Percentiles rank a stretch among this genome's conserved stretches.
These are phyloP conservation scores for Boletus semigastroideus DNA, from an alignment of 1,284 basidiomycete genomes.

Conservation along the genomic window DNA sequence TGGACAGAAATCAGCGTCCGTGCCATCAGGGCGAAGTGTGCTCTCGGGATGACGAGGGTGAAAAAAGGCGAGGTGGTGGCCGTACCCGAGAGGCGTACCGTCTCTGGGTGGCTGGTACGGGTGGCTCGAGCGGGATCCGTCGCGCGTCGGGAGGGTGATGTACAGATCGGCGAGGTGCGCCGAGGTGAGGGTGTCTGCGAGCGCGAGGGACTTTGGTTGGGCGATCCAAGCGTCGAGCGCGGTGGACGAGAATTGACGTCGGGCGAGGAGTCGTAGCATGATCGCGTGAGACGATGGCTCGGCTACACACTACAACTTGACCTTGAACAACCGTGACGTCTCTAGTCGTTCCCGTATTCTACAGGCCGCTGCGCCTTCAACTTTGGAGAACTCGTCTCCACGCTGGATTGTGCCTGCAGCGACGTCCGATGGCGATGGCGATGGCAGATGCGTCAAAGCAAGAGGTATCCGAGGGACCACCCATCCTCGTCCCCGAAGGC, in stretches of 20 bases:
- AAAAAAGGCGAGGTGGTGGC: slow-evolving; percentile 77
- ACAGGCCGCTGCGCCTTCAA: slow-evolving; percentile 32
- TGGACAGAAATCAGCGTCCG: slow-evolving; percentile 68
- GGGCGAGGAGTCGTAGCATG: background rate
- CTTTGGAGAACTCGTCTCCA: slow-evolving; percentile 3
- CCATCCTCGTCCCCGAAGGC: slow-evolving; percentile 63
- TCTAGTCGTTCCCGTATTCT: slow-evolving; percentile 10
- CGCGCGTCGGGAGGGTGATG: slow-evolving; percentile 70
- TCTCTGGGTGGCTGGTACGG: slow-evolving; percentile 36
- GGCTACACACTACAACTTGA: too few relatives aligned
- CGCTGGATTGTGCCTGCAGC: background rate
- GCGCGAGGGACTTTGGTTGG: slow-evolving; percentile 41
- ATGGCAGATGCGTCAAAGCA: background rate
- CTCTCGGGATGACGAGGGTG: slow-evolving; percentile 62
- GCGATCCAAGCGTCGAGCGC: slow-evolving; percentile 53
- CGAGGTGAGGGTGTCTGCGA: slow-evolving; percentile 46
- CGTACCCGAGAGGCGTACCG: slow-evolving; percentile 51
- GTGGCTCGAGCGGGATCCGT: slow-evolving; percentile 41
- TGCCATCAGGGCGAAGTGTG: slow-evolving; percentile 66
- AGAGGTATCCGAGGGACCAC: slow-evolving; percentile 9
- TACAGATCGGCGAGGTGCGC: slow-evolving; percentile 61
- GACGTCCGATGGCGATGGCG: slow-evolving; percentile 12
- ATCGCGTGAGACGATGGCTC: background rate
- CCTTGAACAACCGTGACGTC: slow-evolving; percentile 17
- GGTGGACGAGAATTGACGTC: slow-evolving; percentile 12